Evolutionary conservation across 495 filamentous ascomycete species (phyloP).

Genomic region (Corynascus novoguineensis): DNA sequence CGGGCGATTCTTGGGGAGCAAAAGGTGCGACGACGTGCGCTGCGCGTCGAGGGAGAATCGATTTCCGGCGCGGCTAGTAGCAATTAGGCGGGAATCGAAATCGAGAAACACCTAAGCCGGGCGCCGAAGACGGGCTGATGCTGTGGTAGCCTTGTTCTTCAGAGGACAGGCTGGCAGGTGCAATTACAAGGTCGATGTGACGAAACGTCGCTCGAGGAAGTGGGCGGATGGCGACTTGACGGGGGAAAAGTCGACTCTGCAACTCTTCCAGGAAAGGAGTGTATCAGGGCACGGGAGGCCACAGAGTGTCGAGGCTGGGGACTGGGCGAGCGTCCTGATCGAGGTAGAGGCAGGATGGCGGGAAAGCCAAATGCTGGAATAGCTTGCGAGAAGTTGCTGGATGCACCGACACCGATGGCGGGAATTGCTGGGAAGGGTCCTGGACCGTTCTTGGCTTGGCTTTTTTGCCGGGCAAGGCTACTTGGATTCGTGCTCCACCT

Average conservation of each 20-base stretch:
- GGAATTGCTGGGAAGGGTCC: slow-evolving; percentile 3
- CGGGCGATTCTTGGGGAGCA: neutral
- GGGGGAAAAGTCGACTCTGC: slow-evolving; percentile 9
- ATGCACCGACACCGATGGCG: slow-evolving; percentile 1
- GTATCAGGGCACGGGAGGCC: neutral
- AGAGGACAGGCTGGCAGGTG: slow-evolving; percentile 11
- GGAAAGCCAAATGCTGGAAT: neutral
- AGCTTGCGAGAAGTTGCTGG: slow-evolving; percentile 3
- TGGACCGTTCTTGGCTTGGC: slow-evolving; percentile 7
- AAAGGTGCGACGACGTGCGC: slow-evolving; percentile 18
- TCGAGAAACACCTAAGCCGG: neutral
- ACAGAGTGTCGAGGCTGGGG: neutral
- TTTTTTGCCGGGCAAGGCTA: neutral
- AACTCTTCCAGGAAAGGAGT: slow-evolving; percentile 7
- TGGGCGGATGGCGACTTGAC: slow-evolving; percentile 2
- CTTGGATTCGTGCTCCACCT: neutral
- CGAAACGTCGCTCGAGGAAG: slow-evolving; percentile 8
- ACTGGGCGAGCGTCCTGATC: neutral
- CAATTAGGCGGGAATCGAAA: slow-evolving; percentile 13
- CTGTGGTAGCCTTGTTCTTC: neutral
- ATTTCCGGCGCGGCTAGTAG: neutral
- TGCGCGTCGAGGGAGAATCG: slow-evolving; percentile 13
- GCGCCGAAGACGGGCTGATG: neutral
- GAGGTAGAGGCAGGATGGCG: neutral
- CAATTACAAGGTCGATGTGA: slow-evolving; percentile 21